A percentile compares a stretch with the other conserved stretches of the same genome.
Evolutionary conservation across 2,329 filamentous ascomycete species (phyloP).

Genomic region (Penicillium sp.): DNA sequence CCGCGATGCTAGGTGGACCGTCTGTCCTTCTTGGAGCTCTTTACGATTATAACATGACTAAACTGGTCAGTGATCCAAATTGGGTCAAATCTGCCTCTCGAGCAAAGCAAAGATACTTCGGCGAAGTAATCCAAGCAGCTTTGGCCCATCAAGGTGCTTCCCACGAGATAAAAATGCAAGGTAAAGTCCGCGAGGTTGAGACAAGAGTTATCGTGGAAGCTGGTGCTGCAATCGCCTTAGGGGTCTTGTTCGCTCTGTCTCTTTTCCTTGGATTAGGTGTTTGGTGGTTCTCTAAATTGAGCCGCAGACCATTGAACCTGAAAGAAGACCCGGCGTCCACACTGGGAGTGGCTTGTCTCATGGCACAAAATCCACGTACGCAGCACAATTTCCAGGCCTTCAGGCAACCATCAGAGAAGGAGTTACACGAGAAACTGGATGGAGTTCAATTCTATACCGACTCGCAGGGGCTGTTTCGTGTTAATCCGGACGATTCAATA

Average conservation of each 20-base stretch:
- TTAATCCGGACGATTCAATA: background rate
- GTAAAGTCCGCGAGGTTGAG: conserved; percentile 1
- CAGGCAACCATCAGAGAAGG: conserved; percentile 7
- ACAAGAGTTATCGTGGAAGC: conserved; percentile 11
- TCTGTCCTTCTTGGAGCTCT: conserved; percentile 17
- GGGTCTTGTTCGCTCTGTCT: conserved; percentile 9
- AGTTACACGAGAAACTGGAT: conserved; percentile 4
- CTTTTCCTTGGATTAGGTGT: conserved; percentile 7
- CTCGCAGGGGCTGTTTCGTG: conserved; percentile 2
- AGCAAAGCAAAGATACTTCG: conserved; percentile 17
- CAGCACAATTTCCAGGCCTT: conserved; percentile 4
- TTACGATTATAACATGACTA: conserved; percentile 19
- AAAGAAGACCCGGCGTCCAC: conserved; percentile 7
- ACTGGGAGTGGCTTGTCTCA: conserved; percentile 3
- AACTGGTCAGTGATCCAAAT: conserved; percentile 6
- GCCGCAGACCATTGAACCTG: conserved; percentile 12
- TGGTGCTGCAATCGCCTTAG: conserved; percentile 14
- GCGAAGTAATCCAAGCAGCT: conserved; percentile 14
- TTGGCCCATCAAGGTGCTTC: conserved; percentile 8
- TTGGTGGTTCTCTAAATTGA: conserved; percentile 6
- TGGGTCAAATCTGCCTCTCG: conserved; percentile 4
- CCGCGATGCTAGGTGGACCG: conserved; percentile 10
- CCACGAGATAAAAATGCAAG: background rate
- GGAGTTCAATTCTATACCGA: conserved; percentile 6
- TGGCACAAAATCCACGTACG: conserved; percentile 1